A percentile compares a stretch with the other conserved stretches of the same genome.
Evolutionary conservation across 73 alveolate genomes (phyloP).

Genomic region (Halteria grandinella): DNA sequence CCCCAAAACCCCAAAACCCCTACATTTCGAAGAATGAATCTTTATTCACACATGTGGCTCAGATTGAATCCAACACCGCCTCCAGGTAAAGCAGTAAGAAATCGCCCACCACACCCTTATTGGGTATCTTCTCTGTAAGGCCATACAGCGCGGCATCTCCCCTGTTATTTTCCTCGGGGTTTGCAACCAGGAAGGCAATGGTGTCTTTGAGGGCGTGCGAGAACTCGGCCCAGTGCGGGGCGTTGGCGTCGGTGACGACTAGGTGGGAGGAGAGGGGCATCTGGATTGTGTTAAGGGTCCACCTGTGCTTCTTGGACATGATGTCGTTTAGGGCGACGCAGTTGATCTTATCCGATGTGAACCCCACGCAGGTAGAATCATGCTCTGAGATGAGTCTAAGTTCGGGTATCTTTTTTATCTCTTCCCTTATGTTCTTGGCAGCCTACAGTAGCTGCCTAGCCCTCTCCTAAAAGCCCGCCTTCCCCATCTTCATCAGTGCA

Average conservation of each 20-base stretch:
- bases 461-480: constrained; percentile 76
- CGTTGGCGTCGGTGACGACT: constrained; percentile 24
- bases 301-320: constrained; percentile 37
- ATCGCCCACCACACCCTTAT: background rate
- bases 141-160: constrained; percentile 50
- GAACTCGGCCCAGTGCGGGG: background rate
- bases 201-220: background rate
- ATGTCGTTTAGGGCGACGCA: constrained; percentile 10
- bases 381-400: constrained; percentile 55
- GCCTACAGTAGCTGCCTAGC: constrained; percentile 82
- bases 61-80: constrained; percentile 68
- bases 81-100: constrained; percentile 6
- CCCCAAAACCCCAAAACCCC: too few species aligned
- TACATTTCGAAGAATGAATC: too few species aligned
- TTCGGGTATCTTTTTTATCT: constrained; percentile 76
- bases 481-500: constrained; percentile 88
- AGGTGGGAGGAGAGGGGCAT: constrained; percentile 30
- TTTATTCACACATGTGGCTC: too few species aligned
- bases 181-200: background rate
- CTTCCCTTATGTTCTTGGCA: constrained; percentile 70
- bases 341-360: background rate
- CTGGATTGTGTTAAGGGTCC: constrained; percentile 38
- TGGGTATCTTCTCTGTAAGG: constrained; percentile 21
- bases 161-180: constrained; percentile 15
- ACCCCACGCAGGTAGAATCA: constrained; percentile 32